Percentiles rank a stretch among this genome's conserved stretches.
Conservation (phyloP, 371 early-diverging fungal species). For the Mucor lusitanicus region DNA sequence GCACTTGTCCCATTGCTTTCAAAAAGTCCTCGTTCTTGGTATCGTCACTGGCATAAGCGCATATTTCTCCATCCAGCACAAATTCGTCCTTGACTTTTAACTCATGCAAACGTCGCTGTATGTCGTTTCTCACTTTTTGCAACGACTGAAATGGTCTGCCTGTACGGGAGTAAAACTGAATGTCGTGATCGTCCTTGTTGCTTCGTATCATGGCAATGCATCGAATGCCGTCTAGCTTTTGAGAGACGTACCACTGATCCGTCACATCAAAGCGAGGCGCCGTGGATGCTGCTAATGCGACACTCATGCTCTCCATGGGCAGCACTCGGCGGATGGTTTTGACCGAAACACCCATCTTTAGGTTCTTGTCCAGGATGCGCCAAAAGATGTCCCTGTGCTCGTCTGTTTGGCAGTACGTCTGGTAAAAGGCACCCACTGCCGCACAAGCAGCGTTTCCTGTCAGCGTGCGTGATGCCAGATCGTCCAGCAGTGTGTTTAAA, state of each 20-base stretch:
- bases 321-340: slow-evolving; percentile 34
- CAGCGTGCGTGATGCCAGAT: slow-evolving; percentile 48
- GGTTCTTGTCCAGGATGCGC: slow-evolving; percentile 55
- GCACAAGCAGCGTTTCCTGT: slow-evolving; percentile 46
- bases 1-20: slow-evolving; percentile 32
- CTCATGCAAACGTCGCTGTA: slow-evolving; percentile 24
- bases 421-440: slow-evolving; percentile 42
- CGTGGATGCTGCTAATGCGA: slow-evolving; percentile 42
- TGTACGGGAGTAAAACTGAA: slow-evolving; percentile 52
- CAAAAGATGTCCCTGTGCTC: slow-evolving; percentile 41
- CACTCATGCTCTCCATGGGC: slow-evolving; percentile 25
- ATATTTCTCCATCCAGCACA: slow-evolving; percentile 63
- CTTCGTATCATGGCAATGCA: slow-evolving; percentile 46
- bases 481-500: slow-evolving; percentile 33
- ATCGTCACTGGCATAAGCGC: slow-evolving; percentile 33
- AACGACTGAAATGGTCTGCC: slow-evolving; percentile 47
- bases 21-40: slow-evolving; percentile 32
- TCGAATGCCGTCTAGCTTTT: slow-evolving; percentile 64
- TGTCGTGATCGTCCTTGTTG: neutral
- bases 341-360: slow-evolving; percentile 55
- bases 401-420: slow-evolving; percentile 22
- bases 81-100: slow-evolving; percentile 7
- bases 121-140: slow-evolving; percentile 31
- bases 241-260: slow-evolving; percentile 53
- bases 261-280: neutral